These are phyloP conservation scores for Kluyveromyces dobzhanskii DNA, from an alignment of 805 yeast genomes.

Conservation along the genomic window DNA sequence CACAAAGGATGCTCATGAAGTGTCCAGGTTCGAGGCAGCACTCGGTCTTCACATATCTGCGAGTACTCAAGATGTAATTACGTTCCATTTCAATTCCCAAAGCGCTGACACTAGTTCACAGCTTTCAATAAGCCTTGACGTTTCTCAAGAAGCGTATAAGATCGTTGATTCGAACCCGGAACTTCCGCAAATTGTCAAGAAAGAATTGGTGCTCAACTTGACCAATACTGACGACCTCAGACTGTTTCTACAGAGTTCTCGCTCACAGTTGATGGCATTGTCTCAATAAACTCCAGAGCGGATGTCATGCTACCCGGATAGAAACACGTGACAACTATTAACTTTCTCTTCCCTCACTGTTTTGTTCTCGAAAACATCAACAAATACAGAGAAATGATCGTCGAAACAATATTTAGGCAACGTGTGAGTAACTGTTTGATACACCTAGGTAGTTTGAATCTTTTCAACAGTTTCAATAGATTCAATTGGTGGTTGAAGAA, in stretches of 20 bases:
- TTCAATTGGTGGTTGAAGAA: too few relatives aligned
- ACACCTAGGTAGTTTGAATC: too few relatives aligned
- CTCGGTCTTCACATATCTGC: conserved; percentile 51
- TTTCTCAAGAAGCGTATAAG: conserved; percentile 34
- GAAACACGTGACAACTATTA: not conserved
- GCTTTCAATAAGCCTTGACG: conserved; percentile 38
- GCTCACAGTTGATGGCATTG: conserved; percentile 10
- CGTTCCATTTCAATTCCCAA: conserved; percentile 38
- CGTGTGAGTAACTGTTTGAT: too few relatives aligned
- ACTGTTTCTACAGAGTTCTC: conserved; percentile 13
- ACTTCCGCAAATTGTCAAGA: conserved; percentile 19
- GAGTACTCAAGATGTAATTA: conserved; percentile 36
- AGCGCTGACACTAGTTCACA: not conserved
- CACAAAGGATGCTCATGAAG: conserved; percentile 42
- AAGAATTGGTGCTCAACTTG: conserved; percentile 8
- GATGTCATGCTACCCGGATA: not conserved
- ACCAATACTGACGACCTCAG: conserved; percentile 14
- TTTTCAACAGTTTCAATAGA: too few relatives aligned
- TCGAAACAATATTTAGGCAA: too few relatives aligned
- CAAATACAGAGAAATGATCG: too few relatives aligned
- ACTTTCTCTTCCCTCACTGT: not conserved
- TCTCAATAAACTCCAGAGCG: conserved; percentile 1
- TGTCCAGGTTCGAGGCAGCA: conserved; percentile 41
- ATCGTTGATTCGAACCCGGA: conserved; percentile 34
- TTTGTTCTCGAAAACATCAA: too few relatives aligned